phyloP scores from a whole-genome alignment of 176 grass and related monocot species.

The Phragmites australis region DNA sequence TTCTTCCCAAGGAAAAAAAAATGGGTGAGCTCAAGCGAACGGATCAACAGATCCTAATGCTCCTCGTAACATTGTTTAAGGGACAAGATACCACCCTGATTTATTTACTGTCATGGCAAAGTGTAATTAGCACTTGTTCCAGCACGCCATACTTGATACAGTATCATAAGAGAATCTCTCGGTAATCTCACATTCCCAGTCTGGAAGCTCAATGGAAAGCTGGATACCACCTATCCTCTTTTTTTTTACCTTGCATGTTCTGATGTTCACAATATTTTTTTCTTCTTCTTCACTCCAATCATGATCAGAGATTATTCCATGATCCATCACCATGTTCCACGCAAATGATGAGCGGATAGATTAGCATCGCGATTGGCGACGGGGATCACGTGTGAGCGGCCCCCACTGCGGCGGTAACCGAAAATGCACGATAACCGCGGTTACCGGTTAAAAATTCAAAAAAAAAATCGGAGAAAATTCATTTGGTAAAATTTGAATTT shows the following conservation, averaged over 20 bases:
- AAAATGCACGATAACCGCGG: too few relatives aligned
- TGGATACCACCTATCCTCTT: not conserved
- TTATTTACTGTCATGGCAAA: not conserved
- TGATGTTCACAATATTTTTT: not conserved
- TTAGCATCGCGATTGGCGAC: too few relatives aligned
- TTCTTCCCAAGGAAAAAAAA: not conserved
- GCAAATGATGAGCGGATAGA: too few relatives aligned
- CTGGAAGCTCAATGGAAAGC: not conserved
- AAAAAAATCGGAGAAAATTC: too few relatives aligned
- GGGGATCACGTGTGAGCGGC: too few relatives aligned
- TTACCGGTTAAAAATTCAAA: too few relatives aligned
- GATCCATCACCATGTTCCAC: too few relatives aligned
- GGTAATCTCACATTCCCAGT: slow-evolving; percentile 29
- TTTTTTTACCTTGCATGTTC: not conserved
- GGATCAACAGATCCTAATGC: slow-evolving; percentile 13
- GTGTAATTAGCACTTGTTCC: not conserved
- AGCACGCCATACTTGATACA: too few relatives aligned
- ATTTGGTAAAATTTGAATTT: too few relatives aligned
- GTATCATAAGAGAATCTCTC: not conserved
- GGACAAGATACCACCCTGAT: not conserved
- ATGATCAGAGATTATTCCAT: too few relatives aligned
- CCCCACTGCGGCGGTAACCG: too few relatives aligned
- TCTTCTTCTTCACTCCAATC: not conserved
- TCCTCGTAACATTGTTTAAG: not conserved
- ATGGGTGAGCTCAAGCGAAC: not conserved